Evolutionary conservation across 1,284 basidiomycete species (phyloP).

Genomic region (Boletus albobrunnescens): DNA sequence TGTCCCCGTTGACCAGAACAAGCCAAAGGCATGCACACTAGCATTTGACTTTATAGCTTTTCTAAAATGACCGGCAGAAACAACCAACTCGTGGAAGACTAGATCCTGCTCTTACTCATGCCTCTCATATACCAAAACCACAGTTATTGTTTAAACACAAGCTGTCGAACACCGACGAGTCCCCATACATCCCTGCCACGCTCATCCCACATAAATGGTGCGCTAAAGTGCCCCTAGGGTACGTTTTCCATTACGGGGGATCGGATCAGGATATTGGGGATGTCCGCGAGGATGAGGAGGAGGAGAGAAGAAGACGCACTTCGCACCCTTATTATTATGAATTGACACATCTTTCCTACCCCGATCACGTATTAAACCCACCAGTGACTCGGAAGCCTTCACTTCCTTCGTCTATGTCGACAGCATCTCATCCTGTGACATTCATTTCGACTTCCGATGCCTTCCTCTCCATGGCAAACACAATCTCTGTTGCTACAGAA

Average conservation of each 20-base stretch:
- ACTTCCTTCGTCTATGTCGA: constrained; percentile 39
- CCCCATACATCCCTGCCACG: constrained; percentile 54
- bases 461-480: constrained; percentile 64
- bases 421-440: constrained; percentile 48
- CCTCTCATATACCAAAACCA: constrained; percentile 71
- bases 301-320: constrained; percentile 24
- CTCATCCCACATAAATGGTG: constrained; percentile 69
- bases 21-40: constrained; percentile 18
- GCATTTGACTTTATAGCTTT: background rate
- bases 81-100: constrained; percentile 39
- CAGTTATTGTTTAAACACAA: constrained; percentile 66
- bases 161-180: constrained; percentile 52
- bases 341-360: constrained; percentile 68
- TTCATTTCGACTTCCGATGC: constrained; percentile 65
- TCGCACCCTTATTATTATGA: constrained; percentile 81
- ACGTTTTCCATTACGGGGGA: constrained; percentile 41
- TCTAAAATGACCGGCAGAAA: constrained; percentile 28
- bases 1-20: constrained; percentile 10
- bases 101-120: constrained; percentile 64
- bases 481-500: constrained; percentile 64
- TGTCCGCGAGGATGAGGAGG: constrained; percentile 20
- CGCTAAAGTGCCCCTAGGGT: constrained; percentile 73
- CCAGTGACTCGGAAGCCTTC: constrained; percentile 43
- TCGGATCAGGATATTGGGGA: constrained; percentile 28
- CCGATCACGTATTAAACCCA: constrained; percentile 61